Percentiles rank a stretch among this genome's conserved stretches.
Evolutionary conservation across 108 stramenopile species (phyloP).

Genomic region (Epithemia pelagica): DNA sequence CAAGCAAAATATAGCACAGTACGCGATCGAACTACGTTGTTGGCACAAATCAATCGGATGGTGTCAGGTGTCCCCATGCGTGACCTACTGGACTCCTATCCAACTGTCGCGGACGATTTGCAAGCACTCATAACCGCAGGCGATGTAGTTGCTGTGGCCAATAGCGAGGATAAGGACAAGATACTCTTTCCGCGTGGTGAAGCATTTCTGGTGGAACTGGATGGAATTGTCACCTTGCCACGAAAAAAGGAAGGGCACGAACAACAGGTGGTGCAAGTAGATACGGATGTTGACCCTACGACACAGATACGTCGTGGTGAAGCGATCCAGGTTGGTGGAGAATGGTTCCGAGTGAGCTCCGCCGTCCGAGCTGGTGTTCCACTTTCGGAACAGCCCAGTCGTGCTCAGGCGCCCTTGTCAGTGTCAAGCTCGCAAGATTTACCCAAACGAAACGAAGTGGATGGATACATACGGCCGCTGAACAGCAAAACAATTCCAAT

Average conservation of each 20-base stretch:
- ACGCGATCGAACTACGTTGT: slow-evolving; percentile 42
- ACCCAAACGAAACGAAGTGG: slow-evolving; percentile 62
- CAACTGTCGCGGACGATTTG: slow-evolving; percentile 67
- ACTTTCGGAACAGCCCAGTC: slow-evolving; percentile 56
- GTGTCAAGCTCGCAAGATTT: slow-evolving; percentile 60
- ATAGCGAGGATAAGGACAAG: slow-evolving; percentile 68
- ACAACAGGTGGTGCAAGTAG: slow-evolving; percentile 21
- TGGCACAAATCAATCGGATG: slow-evolving; percentile 80
- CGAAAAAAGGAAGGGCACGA: background rate
- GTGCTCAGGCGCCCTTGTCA: slow-evolving; percentile 71
- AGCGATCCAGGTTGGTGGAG: slow-evolving; percentile 65
- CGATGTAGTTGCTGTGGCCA: slow-evolving; percentile 61
- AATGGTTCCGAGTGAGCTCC: slow-evolving; percentile 77
- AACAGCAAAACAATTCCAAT: slow-evolving; percentile 49
- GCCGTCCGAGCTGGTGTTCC: slow-evolving; percentile 55
- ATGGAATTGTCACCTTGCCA: slow-evolving; percentile 50
- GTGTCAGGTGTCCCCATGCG: slow-evolving; percentile 52
- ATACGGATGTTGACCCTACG: slow-evolving; percentile 62
- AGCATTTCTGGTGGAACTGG: slow-evolving; percentile 72
- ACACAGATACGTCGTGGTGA: slow-evolving; percentile 76
- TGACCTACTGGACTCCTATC: slow-evolving; percentile 71
- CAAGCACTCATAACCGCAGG: slow-evolving; percentile 54
- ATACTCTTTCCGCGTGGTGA: slow-evolving; percentile 79
- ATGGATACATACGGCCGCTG: slow-evolving; percentile 72
- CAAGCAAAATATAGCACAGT: slow-evolving; percentile 69